These are phyloP conservation scores for Pseudodiploospora longispora DNA, from an alignment of 2,329 filamentous ascomycete species.

Conservation along the genomic window DNA sequence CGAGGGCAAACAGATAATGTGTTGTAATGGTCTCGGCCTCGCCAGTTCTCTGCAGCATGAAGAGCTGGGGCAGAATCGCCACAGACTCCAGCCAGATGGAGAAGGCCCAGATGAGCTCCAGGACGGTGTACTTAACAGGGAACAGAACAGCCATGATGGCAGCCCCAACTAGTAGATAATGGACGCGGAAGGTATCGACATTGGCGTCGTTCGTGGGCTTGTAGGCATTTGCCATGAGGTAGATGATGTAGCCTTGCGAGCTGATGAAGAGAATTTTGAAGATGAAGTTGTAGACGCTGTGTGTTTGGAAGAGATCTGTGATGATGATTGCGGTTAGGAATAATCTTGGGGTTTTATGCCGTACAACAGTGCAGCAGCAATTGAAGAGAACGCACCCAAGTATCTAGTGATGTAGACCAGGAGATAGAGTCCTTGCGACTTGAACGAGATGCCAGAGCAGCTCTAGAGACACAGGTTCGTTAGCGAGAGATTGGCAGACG, in stretches of 20 bases:
- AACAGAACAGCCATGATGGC: slow-evolving; percentile 72
- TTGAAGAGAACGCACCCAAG: slow-evolving; percentile 49
- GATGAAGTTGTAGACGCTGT: slow-evolving; percentile 81
- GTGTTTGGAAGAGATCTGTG: slow-evolving; percentile 75
- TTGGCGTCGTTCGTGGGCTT: slow-evolving; percentile 96
- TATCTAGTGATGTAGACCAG: slow-evolving; percentile 92
- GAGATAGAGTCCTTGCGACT: slow-evolving; percentile 92
- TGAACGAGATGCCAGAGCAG: slow-evolving; percentile 96
- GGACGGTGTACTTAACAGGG: slow-evolving; percentile 73
- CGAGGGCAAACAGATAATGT: slow-evolving; percentile 92
- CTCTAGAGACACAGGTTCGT: slow-evolving; percentile 49
- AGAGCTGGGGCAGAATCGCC: slow-evolving; percentile 92
- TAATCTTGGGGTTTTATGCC: background rate
- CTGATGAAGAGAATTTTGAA: slow-evolving; percentile 96
- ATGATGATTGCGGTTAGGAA: background rate
- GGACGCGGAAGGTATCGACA: slow-evolving; percentile 92
- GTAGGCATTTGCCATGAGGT: slow-evolving; percentile 96
- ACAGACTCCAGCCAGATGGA: slow-evolving; percentile 97
- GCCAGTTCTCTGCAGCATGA: slow-evolving; percentile 95
- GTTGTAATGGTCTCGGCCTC: slow-evolving; percentile 99
- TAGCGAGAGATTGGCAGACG: slow-evolving; percentile 13
- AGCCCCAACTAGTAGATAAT: slow-evolving; percentile 82
- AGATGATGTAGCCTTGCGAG: slow-evolving; percentile 87
- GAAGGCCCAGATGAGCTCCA: slow-evolving; percentile 94
- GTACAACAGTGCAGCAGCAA: background rate